These are phyloP conservation scores for Lepidopterella palustris DNA, from an alignment of 495 filamentous ascomycete genomes.

Conservation along the genomic window DNA sequence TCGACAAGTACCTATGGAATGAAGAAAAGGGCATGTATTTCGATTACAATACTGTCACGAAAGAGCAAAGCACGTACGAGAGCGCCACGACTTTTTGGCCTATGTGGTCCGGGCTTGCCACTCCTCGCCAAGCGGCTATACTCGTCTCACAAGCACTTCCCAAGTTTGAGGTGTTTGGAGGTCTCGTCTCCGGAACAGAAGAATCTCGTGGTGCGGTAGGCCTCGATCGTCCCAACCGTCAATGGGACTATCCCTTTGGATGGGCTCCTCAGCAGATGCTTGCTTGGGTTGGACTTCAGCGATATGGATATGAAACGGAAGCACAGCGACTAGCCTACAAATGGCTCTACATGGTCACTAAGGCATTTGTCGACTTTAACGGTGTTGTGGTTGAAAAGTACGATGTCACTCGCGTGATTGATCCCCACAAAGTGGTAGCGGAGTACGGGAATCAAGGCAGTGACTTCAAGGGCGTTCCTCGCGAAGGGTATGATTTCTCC, in stretches of 20 bases:
- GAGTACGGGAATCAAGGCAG: conserved; percentile 96
- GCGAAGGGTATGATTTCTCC: conserved; percentile 67
- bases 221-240: conserved; percentile 79
- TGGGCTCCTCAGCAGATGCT: conserved; percentile 99
- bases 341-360: conserved; percentile 96
- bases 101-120: conserved; percentile 85
- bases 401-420: conserved; percentile 81
- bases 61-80: conserved; percentile 73
- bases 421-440: conserved; percentile 86
- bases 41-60: conserved; percentile 83
- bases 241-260: conserved; percentile 97
- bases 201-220: conserved; percentile 73
- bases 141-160: conserved; percentile 74
- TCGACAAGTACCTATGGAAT: conserved; percentile 89
- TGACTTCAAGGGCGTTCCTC: conserved; percentile 88
- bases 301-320: conserved; percentile 85
- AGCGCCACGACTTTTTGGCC: conserved; percentile 91
- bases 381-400: conserved; percentile 98
- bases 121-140: conserved; percentile 66
- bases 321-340: conserved; percentile 84
- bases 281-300: conserved; percentile 83
- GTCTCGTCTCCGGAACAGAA: conserved; percentile 83
- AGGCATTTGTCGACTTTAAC: conserved; percentile 95
- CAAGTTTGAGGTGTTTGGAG: conserved; percentile 77
- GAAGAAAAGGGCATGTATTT: conserved; percentile 90